These are phyloP conservation scores for Paraphoma chrysanthemicola DNA, from an alignment of 2,329 filamentous ascomycete genomes.

Conservation along the genomic window DNA sequence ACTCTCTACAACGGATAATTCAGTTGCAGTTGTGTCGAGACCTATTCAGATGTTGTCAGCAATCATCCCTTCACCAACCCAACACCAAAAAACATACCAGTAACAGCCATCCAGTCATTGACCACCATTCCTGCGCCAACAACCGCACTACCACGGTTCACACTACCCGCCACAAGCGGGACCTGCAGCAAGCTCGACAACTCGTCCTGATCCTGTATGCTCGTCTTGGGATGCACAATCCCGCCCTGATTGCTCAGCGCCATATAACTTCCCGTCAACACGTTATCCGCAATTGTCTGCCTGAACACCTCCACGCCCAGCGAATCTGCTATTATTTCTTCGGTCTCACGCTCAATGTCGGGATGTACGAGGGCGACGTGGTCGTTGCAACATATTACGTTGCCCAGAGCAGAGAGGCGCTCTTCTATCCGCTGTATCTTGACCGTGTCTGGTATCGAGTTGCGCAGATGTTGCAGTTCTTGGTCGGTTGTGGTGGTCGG, in stretches of 20 bases:
- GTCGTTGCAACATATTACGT: constrained; percentile 96
- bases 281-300: constrained; percentile 96
- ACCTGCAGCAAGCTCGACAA: constrained; percentile 92
- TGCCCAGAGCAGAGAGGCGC: constrained; percentile 90
- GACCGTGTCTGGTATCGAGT: constrained; percentile 88
- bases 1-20: constrained; percentile 93
- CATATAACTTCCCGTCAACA: constrained; percentile 97
- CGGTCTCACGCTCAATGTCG: constrained; percentile 95
- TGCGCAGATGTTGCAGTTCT: constrained; percentile 95
- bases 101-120: constrained; percentile 97
- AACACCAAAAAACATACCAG: constrained; percentile 47
- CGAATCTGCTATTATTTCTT: constrained; percentile 97
- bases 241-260: constrained; percentile 93
- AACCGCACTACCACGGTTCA: constrained; percentile 91
- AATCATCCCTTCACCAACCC: not conserved
- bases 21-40: constrained; percentile 94
- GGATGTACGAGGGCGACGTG: constrained; percentile 96
- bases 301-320: constrained; percentile 88
- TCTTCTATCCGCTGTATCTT: constrained; percentile 99
- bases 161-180: constrained; percentile 89
- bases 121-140: constrained; percentile 98
- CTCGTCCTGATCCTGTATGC: constrained; percentile 97
- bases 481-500: constrained; percentile 97
- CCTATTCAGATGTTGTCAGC: constrained; percentile 53
- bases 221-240: constrained; percentile 96